A percentile compares a stretch with the other conserved stretches of the same genome.
phyloP scores from a whole-genome alignment of 108 stramenopile genomes.

The Bacterosira constricta region DNA sequence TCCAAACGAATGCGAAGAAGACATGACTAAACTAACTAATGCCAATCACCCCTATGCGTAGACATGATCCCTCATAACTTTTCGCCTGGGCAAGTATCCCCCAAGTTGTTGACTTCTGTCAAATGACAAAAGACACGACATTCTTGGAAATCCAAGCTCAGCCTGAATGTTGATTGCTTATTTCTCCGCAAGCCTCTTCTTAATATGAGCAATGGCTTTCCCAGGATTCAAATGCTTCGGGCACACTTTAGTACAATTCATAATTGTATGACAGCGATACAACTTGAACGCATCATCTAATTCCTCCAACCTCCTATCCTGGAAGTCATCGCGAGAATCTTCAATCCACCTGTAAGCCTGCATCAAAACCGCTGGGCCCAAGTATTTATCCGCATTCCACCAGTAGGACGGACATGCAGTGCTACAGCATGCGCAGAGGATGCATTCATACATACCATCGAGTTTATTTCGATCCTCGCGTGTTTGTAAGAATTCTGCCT shows the following conservation, averaged over 20 bases:
- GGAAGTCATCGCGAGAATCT: slow-evolving; percentile 92
- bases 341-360: slow-evolving; percentile 98
- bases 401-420: slow-evolving; percentile 97
- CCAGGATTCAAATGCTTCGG: slow-evolving; percentile 99
- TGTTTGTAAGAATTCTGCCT: slow-evolving; percentile 92
- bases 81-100: background rate
- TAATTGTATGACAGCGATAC: slow-evolving; percentile 98
- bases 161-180: background rate
- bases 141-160: background rate
- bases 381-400: slow-evolving; percentile 98
- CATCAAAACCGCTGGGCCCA: slow-evolving; percentile 98
- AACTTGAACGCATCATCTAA: slow-evolving; percentile 98
- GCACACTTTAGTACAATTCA: slow-evolving; percentile 99
- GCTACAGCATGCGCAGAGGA: slow-evolving; percentile 98
- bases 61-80: background rate
- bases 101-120: background rate
- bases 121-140: background rate
- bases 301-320: slow-evolving; percentile 87
- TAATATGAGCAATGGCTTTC: slow-evolving; percentile 97
- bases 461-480: slow-evolving; percentile 88
- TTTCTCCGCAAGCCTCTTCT: slow-evolving; percentile 87
- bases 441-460: slow-evolving; percentile 99
- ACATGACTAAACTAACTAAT: background rate
- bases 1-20: no score
- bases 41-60: background rate